Base-by-base conservation (phyloP, 441 rosid genomes). In the Kokia cookei region DNA sequence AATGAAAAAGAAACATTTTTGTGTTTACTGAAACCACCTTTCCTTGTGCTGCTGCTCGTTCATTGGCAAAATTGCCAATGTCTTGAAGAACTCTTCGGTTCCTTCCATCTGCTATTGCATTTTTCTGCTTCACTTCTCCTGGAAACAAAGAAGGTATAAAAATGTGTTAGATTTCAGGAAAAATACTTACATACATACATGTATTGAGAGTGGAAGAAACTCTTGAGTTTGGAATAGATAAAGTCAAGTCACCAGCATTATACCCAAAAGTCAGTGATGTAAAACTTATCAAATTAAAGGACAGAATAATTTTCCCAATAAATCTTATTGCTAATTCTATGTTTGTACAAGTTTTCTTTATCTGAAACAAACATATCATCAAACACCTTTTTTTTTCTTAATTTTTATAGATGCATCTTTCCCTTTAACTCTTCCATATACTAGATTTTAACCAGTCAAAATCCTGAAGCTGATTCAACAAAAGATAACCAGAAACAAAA, bases 51-150 rank as follows among this genome's bases (percentile, higher is more conserved):
- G 70, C 71, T 9, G 72, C 83, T 22, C 81, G 76, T 29, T 73
- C 86, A 11, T 42, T 55, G 42, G 79, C 87, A 2, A 84, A 76
- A 78, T 89, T 89, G 15, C 93, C 89, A 26, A 86, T 85, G 54
- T 85, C 89, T 80, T 85, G 81, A 76, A 87, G 89, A 84, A 71
- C 89, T 37, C 81, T 83, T 29, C 89, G 72, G 70, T 80, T 83
- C 64, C 81, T 82, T 66, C 77, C 86, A 24, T 85, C 78, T 73
- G 74, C 87, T 8, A 67, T 17, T 17, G 77, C 74, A 70, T 81
- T 85, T 78, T 79, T 93, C 72, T 75, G 84, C 72, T 84, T 86
- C 40, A 73, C 74, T 69, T 84, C 91, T 6, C 78, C 93, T 88
- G 55, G 35, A 71, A 12, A 57, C 13, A 43, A 26, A 2, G 17